Percentiles rank a stretch among this genome's conserved stretches.
Conservation (phyloP, 129 eudicot species). For the Chrysanthemum seticuspe region DNA sequence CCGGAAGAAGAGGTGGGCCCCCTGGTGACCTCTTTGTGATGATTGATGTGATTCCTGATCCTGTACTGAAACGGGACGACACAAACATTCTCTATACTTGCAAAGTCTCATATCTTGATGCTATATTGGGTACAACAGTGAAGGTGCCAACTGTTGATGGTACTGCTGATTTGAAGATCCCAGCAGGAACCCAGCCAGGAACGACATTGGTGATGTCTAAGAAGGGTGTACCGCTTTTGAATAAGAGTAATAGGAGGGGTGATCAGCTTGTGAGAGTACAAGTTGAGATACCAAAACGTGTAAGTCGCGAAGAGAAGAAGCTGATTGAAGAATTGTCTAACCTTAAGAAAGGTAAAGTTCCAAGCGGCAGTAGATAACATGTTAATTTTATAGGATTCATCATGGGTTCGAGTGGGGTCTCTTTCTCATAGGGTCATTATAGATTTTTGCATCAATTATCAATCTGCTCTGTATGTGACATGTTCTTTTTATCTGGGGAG, state of each 20-base stretch:
- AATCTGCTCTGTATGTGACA: not conserved
- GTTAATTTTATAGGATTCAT: not conserved
- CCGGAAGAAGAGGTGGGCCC: conserved; percentile 84
- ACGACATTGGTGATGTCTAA: conserved; percentile 82
- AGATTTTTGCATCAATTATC: not conserved
- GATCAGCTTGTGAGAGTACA: conserved; percentile 95
- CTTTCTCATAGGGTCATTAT: not conserved
- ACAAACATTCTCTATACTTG: conserved; percentile 72
- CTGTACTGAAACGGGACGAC: conserved; percentile 75
- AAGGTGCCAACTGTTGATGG: conserved; percentile 95
- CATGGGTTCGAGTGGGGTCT: conserved; percentile 4
- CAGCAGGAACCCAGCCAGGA: conserved; percentile 93
- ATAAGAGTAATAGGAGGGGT: conserved; percentile 69
- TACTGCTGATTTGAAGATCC: conserved; percentile 70
- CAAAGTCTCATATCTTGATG: conserved; percentile 73
- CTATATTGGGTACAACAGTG: conserved; percentile 73
- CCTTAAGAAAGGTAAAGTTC: conserved; percentile 61
- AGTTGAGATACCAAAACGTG: conserved; percentile 80
- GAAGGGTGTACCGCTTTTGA: conserved; percentile 76
- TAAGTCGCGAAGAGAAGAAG: conserved; percentile 73
- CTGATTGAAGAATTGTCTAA: conserved; percentile 68
- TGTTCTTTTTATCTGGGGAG: not conserved
- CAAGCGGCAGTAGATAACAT: conserved; percentile 35
- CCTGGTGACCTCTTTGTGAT: conserved; percentile 81
- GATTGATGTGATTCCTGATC: conserved; percentile 70